These are phyloP conservation scores for Pouteria glomerata DNA, from an alignment of 148 eudicot species.

Conservation along the genomic window DNA sequence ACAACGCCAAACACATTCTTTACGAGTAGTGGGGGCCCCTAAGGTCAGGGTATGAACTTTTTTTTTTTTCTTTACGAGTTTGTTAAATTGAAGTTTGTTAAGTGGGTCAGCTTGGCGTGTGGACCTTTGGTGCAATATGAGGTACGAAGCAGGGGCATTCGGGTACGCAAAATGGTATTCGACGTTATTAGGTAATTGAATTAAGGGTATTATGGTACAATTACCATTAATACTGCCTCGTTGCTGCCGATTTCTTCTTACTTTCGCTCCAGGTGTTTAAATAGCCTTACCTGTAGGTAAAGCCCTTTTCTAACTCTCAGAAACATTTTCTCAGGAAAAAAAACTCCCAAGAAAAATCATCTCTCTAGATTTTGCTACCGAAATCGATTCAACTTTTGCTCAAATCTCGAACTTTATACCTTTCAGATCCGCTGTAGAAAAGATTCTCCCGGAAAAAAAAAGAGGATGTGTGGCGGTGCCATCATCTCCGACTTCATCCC, in stretches of 20 bases:
- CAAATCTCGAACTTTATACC: background rate
- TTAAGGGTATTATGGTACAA: slow-evolving; percentile 3
- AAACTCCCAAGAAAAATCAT: background rate
- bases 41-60: too few species aligned
- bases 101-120: background rate
- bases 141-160: background rate
- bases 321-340: slow-evolving; percentile 1
- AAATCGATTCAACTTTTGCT: background rate
- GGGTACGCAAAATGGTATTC: background rate
- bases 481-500: slow-evolving; percentile 55
- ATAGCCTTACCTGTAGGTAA: background rate
- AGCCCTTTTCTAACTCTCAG: background rate
- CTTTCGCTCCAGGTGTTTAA: background rate
- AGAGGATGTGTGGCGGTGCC: slow-evolving; percentile 87
- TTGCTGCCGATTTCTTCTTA: background rate
- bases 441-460: background rate
- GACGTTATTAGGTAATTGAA: background rate
- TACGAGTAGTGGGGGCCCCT: too few species aligned
- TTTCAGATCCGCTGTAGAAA: background rate
- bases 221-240: background rate
- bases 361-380: background rate
- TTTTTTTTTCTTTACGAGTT: too few species aligned
- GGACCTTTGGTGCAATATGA: background rate
- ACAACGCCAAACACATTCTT: too few species aligned
- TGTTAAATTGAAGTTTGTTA: too few species aligned